Base-by-base conservation (phyloP, 495 filamentous ascomycete genomes). In the Penicilliopsis zonata region DNA sequence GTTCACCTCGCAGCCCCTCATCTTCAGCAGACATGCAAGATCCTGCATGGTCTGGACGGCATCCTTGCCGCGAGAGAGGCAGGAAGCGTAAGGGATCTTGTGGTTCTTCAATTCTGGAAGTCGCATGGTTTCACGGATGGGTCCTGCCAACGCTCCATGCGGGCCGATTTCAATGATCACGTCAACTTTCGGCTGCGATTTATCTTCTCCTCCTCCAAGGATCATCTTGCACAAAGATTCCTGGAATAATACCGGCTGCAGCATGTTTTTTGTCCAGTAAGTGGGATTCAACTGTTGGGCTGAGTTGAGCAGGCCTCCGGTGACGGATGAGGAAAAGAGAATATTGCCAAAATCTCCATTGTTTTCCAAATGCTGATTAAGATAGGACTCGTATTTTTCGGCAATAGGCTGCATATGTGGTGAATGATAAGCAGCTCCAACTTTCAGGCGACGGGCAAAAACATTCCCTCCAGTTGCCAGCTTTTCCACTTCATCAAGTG, bases 231-330 rank as follows among this genome's bases (percentile, higher is more conserved):
- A 66, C 16, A 2, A 57, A 54, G 5, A 43, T 37, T 6, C 35
- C 32, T 0, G 70, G 24, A 77, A 77, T 10, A 64, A 37, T 1
- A 78, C 72, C 1, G 61, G 44, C 4, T 56, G 41, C 6, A 57
- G 44, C 65, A 76, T 67, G 35, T 76, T 76, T 18, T 70, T 52
- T 2, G 32, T 48, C 73, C 73, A 78, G 44, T 78, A 78, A 4
- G 22, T 17, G 3, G 35, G 7, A 8, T 35, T 32, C 18, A 37
- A 6, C 9, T 15, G 3, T 2, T 36, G 3, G 17, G 23, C n/a
- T 18, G 20, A 22, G 10, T 7, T 18, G 16, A 4, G 36, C 17
- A 13, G 30, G 13, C 22, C 21, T 10, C 10, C 21, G 21, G 10
- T 6, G 6, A 23, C 19, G 10, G 7, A 25, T 4, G 35, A 20